phyloP scores from a whole-genome alignment of 1,139 yeast genomes.

The Debaryomycetaceae sp. region DNA sequence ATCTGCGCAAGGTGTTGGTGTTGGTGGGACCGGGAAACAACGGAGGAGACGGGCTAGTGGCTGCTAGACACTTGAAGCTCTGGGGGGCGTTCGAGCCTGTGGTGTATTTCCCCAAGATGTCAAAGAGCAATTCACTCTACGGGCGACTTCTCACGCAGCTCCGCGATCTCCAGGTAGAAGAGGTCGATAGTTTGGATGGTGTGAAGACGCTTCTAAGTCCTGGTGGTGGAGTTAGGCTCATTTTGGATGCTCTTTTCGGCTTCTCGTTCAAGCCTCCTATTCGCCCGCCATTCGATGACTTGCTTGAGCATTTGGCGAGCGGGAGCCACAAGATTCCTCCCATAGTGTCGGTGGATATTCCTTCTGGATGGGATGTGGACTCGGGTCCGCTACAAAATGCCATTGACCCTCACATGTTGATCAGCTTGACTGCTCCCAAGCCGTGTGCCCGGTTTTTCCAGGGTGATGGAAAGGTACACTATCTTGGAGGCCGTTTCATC shows the following conservation, averaged over 20 bases:
- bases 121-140: constrained; percentile 43
- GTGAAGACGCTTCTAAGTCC: constrained; percentile 24
- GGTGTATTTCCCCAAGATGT: constrained; percentile 63
- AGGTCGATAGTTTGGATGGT: constrained; percentile 36
- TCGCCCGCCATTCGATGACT: constrained; percentile 68
- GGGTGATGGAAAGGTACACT: constrained; percentile 46
- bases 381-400: constrained; percentile 59
- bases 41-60: constrained; percentile 95
- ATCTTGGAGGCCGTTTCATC: constrained; percentile 87
- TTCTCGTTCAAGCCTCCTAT: constrained; percentile 91
- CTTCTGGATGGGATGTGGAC: constrained; percentile 97
- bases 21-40: constrained; percentile 95
- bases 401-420: constrained; percentile 60
- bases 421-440: constrained; percentile 91
- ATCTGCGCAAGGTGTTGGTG: constrained; percentile 49
- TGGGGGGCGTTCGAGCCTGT: constrained; percentile 72
- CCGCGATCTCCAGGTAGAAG: constrained; percentile 48
- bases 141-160: constrained; percentile 54
- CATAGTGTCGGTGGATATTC: constrained; percentile 82
- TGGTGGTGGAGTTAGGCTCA: constrained; percentile 19
- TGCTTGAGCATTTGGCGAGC: constrained; percentile 45
- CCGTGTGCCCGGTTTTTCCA: constrained; percentile 63
- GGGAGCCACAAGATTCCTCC: constrained; percentile 41
- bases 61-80: constrained; percentile 82
- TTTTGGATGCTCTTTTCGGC: constrained; percentile 87